Percentiles rank a stretch among this genome's conserved stretches.
Evolutionary conservation across 208 protist species (phyloP).

Genomic region (Leishmania major): DNA sequence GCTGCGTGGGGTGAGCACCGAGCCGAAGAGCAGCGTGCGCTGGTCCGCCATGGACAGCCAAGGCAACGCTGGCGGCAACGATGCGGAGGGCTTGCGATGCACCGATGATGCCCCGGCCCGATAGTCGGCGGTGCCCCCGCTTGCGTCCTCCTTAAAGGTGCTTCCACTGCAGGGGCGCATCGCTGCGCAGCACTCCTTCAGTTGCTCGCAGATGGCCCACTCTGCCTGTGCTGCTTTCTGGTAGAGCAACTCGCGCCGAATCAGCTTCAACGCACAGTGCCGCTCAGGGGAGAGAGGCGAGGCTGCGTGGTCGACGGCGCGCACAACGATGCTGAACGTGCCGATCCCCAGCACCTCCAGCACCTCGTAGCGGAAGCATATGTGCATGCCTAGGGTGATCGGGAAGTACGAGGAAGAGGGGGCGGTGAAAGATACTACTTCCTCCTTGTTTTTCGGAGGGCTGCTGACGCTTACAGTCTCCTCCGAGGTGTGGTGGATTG

Average conservation of each 20-base stretch:
- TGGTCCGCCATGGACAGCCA: constrained; percentile 19
- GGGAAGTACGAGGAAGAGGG: constrained; percentile 76
- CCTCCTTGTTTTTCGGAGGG: neutral
- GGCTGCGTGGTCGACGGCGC: constrained; percentile 83
- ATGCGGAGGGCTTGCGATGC: neutral
- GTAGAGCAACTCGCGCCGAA: constrained; percentile 41
- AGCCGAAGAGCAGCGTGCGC: constrained; percentile 6
- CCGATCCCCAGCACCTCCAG: constrained; percentile 74
- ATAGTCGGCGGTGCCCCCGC: neutral
- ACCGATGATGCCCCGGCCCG: neutral
- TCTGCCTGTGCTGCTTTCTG: constrained; percentile 52
- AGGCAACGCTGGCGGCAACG: neutral
- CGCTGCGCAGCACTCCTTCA: constrained; percentile 29
- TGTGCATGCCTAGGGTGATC: constrained; percentile 89
- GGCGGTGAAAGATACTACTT: neutral
- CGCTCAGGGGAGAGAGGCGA: constrained; percentile 34
- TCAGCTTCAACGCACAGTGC: constrained; percentile 33
- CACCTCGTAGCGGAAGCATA: constrained; percentile 89
- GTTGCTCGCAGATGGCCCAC: constrained; percentile 37
- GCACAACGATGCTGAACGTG: constrained; percentile 83
- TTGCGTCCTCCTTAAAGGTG: neutral
- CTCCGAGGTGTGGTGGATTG: neutral
- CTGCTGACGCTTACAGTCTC: neutral
- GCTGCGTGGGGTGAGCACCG: constrained; percentile 24
- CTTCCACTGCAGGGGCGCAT: constrained; percentile 10